Base-by-base conservation (phyloP, 805 yeast genomes). In the Debaryomyces castellii region DNA sequence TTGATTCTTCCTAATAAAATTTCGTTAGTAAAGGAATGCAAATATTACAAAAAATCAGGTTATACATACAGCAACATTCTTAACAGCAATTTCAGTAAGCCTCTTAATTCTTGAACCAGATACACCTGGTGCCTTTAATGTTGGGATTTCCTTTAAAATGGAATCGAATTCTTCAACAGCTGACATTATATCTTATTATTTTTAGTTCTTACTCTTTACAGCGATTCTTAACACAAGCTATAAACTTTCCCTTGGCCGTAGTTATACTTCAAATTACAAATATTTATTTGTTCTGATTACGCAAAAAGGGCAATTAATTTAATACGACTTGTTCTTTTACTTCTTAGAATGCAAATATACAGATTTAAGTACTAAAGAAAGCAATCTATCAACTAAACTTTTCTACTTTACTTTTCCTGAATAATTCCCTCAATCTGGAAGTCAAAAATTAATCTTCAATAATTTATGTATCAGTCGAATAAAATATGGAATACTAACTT, bases 51-150 rank as follows among this genome's bases (percentile, higher is more conserved):
- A 30, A n/a, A 21, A 14, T 41, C 22, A 20, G 16, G 10, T 3
- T 21, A 39, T 43, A 43, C 46, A 30, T 37, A 43, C 46, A 44
- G 38, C 32, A 46, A 86, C 85, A 64, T 89, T 80, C 53, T 78
- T 78, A 49, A 84, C 74, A 46, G 96, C 95, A 50, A 87, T 64
- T 46, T 87, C 86, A 39, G 92, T 87, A 61, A 91, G 73, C 59
- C 83, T 83, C 65, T 88, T 88, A 67, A 92, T 94, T 71, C 97
- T 89, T 45, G 96, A 83, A 37, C 98, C 98, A 23, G 97, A 90
- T 43, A 92, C 94, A 49, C 99, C 98, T 11, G 92, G 92, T 12
- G 96, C 81, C 66, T 84, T 85, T 56, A 86, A 68, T 5, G 78
- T 73, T 23, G 78, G 71, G 44, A 80, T 62, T 58, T 79, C 83